Base-by-base conservation (phyloP, 139 green algal species). In the Coelastrella sp. region DNA sequence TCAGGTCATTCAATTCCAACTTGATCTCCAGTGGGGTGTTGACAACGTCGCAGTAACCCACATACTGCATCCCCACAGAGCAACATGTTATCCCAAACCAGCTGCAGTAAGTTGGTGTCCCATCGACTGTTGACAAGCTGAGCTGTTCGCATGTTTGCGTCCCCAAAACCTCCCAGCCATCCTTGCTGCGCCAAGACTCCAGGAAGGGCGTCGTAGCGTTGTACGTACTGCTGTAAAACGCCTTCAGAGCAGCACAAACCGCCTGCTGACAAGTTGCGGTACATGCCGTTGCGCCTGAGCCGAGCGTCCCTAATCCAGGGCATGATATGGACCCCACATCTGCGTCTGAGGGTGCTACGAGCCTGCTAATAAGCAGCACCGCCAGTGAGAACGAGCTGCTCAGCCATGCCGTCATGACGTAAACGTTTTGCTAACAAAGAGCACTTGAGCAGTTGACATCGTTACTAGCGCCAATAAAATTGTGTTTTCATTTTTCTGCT, bases 71-170 rank as follows among this genome's bases (percentile, higher is more conserved):
- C 0, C 60, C 76, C 10, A 60, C 2, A 8, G 17, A 4, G 79
- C 87, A 91, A 78, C 87, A 91, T n/a, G 10, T 59, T 54, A 91
- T 66, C 56, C 87, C 87, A 75, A 32, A n/a, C 79, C 87, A 87
- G 7, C 4, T 20, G 79, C 87, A 91, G 80, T 91, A 91, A 32
- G 57, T 20, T 2, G 87, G 87, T 4, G 61, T 59, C 3, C 54
- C 10, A 3, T 17, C 83, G 10, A 10, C 61, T 17, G 61, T 68
- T 68, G 61, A 10, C 10, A 10, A 17, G 10, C 7, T 10, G 10
- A 68, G 61, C 47, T 75, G 76, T 23, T 57, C 16, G 79, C 79
- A 87, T 65, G 19, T 64, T 4, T 47, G 79, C 0, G 14, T 81
- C 11, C 4, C 16, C 16, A 78, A 80, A n/a, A 73, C 16, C 65